Evolutionary conservation across 108 stramenopile species (phyloP).

Genomic region (Conticribra weissflogii): DNA sequence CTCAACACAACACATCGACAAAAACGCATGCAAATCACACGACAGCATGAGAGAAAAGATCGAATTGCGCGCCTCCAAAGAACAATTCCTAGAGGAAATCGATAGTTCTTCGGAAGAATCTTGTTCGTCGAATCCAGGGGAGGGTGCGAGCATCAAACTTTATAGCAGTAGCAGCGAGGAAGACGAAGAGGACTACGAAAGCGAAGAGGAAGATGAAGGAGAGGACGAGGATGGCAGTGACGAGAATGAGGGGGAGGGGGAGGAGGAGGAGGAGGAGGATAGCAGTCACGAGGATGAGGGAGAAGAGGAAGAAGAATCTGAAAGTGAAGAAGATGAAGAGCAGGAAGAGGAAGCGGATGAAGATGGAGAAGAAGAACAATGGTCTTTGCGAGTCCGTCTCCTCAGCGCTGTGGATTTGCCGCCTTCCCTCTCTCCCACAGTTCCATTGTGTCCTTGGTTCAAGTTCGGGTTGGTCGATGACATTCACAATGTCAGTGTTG

Average conservation of each 20-base stretch:
- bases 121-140: too few relatives aligned
- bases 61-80: too few relatives aligned
- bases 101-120: too few relatives aligned
- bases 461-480: slow-evolving; percentile 67
- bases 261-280: neutral
- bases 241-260: neutral
- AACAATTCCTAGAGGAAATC: too few relatives aligned
- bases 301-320: neutral
- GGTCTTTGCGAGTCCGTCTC: slow-evolving; percentile 68
- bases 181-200: neutral
- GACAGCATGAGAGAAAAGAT: too few relatives aligned
- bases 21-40: too few relatives aligned
- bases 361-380: slow-evolving; percentile 33
- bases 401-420: slow-evolving; percentile 79
- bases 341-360: slow-evolving; percentile 8
- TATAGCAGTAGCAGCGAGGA: neutral
- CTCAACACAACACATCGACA: too few relatives aligned
- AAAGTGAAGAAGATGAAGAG: neutral
- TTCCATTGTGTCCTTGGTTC: slow-evolving; percentile 78
- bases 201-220: neutral
- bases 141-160: too few relatives aligned
- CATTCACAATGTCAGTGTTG: slow-evolving; percentile 4
- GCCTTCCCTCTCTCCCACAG: slow-evolving; percentile 58
- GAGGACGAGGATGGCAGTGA: neutral
- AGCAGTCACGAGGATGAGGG: neutral